Base-by-base conservation (phyloP, 2,329 filamentous ascomycete genomes). In the Trematosphaeria pertusa region DNA sequence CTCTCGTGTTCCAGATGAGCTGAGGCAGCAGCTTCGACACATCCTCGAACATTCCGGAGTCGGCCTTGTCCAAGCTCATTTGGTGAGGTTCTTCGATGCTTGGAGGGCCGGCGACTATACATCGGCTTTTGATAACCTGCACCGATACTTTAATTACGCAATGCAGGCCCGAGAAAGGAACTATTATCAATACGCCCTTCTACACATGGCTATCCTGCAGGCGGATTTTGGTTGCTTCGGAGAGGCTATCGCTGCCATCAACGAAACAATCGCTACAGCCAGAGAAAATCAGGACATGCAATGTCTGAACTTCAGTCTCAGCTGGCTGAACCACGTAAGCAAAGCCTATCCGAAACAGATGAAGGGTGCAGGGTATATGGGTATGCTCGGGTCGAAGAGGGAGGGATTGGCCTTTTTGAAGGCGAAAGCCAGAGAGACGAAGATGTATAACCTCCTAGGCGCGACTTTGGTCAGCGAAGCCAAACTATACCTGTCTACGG, bases 91-190 rank as follows among this genome's bases (percentile, higher is more conserved):
- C 65, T 85, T 97, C 11, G 92, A 99, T 69, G 85, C 91, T 0
- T 97, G 92, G 93, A 84, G 88, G 67, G 86, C 91, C 3, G 93
- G 93, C 4, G 91, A 97, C 71, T 95, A 93, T 63, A 86, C 89
- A 10, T 90, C 89, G 1, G 88, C 94, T 0, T 94, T 97, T 66
- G 93, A 99, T 63, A 87, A 87, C 57, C 79, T 99, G 15, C 92
- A 97, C 70, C 87, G 91, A 40, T 99, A 97, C 71, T 99, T 97
- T 62, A 94, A 99, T 70, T 97, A 96, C 71, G 94, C 92, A 1
- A 91, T 95, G 84, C 88, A 94, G 62, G 88, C 86, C 57, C 79
- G 86, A 50, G 89, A 96, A 61, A 86, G 89, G 18, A 83, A 88
- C 4, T 92, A 92, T 61, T 97, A 99, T 64, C 94, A 97, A 67